These are phyloP conservation scores for Ophiostoma perfectum DNA, from an alignment of 2,329 filamentous ascomycete species.

Conservation along the genomic window DNA sequence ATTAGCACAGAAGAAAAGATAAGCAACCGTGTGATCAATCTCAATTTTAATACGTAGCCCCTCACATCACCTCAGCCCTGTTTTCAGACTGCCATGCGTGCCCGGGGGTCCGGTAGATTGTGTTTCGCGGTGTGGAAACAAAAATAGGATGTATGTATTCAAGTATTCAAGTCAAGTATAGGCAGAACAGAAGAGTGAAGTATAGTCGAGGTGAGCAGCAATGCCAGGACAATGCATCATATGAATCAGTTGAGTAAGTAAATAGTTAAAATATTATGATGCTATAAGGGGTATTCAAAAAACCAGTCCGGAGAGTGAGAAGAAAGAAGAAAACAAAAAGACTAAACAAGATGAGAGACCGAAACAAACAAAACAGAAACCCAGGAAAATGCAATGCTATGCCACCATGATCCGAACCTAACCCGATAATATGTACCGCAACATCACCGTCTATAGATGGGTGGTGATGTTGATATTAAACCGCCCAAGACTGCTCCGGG, in stretches of 20 bases:
- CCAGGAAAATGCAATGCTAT: neutral
- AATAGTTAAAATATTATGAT: constrained; percentile 15
- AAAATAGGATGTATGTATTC: neutral
- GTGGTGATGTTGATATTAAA: constrained; percentile 16
- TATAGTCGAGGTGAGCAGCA: neutral
- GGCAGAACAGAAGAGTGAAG: neutral
- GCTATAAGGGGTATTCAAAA: constrained; percentile 22
- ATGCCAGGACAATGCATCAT: no score
- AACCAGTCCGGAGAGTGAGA: constrained; percentile 1
- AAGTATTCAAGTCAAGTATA: no score
- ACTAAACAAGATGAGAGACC: neutral
- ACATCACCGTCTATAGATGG: constrained; percentile 16
- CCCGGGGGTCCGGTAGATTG: neutral
- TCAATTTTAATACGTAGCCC: no score
- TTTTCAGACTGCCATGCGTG: neutral
- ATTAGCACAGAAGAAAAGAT: no score
- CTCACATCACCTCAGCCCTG: neutral
- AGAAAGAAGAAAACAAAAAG: neutral
- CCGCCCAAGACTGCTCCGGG: neutral
- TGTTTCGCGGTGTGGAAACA: neutral
- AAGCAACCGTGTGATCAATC: no score
- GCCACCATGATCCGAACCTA: neutral
- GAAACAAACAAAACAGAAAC: neutral
- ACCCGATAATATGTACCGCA: neutral
- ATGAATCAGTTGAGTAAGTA: neutral